Conservation (phyloP, 805 yeast species). For the Priceomyces castillae region DNA sequence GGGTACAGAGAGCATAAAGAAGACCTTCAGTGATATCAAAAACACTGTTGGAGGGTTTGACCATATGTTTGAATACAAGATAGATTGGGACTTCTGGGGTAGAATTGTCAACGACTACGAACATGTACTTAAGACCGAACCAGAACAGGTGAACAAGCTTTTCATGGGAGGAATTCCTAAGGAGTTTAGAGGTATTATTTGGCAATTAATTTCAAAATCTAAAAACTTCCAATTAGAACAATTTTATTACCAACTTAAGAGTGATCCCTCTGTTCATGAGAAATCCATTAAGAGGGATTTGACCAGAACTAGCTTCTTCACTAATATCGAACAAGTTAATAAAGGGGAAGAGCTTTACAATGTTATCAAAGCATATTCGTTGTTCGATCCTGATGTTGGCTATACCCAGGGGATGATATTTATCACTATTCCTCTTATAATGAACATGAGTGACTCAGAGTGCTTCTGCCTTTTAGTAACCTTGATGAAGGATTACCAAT, state of each 20-base stretch:
- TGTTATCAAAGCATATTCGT: constrained; percentile 78
- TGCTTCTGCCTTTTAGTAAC: constrained; percentile 78
- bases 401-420: constrained; percentile 99
- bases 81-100: constrained; percentile 90
- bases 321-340: constrained; percentile 50
- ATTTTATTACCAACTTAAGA: constrained; percentile 50
- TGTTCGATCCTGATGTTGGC: constrained; percentile 90
- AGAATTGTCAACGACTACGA: constrained; percentile 74
- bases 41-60: constrained; percentile 44
- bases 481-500: constrained; percentile 80
- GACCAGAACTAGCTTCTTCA: constrained; percentile 79
- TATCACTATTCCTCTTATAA: constrained; percentile 76
- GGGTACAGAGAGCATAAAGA: constrained; percentile 38
- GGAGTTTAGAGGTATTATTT: constrained; percentile 81
- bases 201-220: constrained; percentile 86
- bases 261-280: constrained; percentile 59
- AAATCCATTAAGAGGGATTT: constrained; percentile 78
- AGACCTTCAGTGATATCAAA: constrained; percentile 47
- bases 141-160: constrained; percentile 56
- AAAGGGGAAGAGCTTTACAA: constrained; percentile 64
- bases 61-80: constrained; percentile 30
- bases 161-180: constrained; percentile 78
- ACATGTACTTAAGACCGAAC: constrained; percentile 58
- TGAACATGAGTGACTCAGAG: constrained; percentile 80
- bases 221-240: constrained; percentile 65